Conservation (phyloP, 805 yeast species). For the Candida boidinii region DNA sequence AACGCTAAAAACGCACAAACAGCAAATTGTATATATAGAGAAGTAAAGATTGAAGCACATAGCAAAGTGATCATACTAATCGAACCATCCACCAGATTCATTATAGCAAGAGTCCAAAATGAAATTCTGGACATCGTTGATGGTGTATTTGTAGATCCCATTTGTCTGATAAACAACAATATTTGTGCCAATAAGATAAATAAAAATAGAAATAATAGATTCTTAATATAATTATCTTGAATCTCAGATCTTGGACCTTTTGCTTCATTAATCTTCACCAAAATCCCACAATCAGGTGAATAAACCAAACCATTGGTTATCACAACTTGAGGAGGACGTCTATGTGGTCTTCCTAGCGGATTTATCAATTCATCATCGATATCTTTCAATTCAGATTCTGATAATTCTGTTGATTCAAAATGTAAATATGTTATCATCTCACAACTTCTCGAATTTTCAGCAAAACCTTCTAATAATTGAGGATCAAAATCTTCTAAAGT, state of each 20-base stretch:
- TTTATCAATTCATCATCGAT: constrained; percentile 65
- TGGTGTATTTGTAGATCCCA: constrained; percentile 67
- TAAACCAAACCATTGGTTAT: constrained; percentile 54
- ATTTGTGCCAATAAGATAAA: constrained; percentile 43
- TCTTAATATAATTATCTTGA: constrained; percentile 27
- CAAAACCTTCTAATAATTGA: constrained; percentile 22
- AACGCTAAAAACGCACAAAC: constrained; percentile 64
- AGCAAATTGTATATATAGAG: constrained; percentile 57
- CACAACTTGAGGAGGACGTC: constrained; percentile 45
- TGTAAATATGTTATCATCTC: constrained; percentile 69
- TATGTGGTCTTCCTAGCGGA: constrained; percentile 77
- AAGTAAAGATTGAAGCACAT: constrained; percentile 44
- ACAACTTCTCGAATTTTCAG: constrained; percentile 36
- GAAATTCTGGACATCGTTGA: constrained; percentile 71
- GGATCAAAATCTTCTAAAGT: constrained; percentile 28
- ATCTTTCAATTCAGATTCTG: constrained; percentile 40
- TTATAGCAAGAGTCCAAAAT: constrained; percentile 55
- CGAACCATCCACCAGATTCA: constrained; percentile 63
- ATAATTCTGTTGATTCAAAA: constrained; percentile 48
- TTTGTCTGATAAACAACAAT: constrained; percentile 54
- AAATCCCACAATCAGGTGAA: constrained; percentile 84
- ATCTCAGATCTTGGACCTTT: constrained; percentile 56
- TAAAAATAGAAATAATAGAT: constrained; percentile 33
- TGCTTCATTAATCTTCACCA: constrained; percentile 29
- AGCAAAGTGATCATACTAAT: constrained; percentile 55